Percentiles rank a stretch among this genome's conserved stretches.
Evolutionary conservation across 1,139 yeast species (phyloP).

Genomic region (Taphrina wiesneri): DNA sequence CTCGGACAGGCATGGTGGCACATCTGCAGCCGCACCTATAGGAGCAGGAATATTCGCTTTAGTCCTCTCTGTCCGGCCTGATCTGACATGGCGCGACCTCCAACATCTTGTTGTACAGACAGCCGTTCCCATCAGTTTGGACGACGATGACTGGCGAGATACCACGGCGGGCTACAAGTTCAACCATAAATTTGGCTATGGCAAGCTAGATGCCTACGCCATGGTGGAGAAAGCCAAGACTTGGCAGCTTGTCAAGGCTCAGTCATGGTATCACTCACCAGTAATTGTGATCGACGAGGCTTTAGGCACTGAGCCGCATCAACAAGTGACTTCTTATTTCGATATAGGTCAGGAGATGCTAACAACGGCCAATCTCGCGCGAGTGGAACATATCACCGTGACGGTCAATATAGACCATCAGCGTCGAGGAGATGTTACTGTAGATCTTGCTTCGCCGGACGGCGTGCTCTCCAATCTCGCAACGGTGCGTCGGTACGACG

Average conservation of each 20-base stretch:
- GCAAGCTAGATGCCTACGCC: conserved; percentile 79
- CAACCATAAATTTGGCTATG: conserved; percentile 89
- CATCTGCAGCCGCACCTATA: conserved; percentile 98
- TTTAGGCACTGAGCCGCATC: conserved; percentile 39
- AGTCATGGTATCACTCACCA: conserved; percentile 72
- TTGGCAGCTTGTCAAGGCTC: conserved; percentile 90
- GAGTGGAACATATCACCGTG: conserved; percentile 83
- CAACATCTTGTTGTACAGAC: conserved; percentile 79
- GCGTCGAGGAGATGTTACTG: conserved; percentile 68
- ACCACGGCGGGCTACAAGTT: conserved; percentile 61
- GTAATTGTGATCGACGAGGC: conserved; percentile 46
- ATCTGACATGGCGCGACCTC: conserved; percentile 92
- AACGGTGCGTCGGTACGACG: conserved; percentile 64
- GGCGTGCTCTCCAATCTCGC: conserved; percentile 78
- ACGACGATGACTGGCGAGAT: conserved; percentile 61
- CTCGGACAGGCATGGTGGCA: conserved; percentile 82
- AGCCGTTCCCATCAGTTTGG: conserved; percentile 66
- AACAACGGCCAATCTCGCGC: conserved; percentile 60
- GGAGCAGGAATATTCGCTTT: conserved; percentile 93
- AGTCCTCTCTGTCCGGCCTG: conserved; percentile 73
- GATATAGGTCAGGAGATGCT: conserved; percentile 56
- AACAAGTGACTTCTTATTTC: conserved; percentile 50
- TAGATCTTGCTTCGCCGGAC: conserved; percentile 68
- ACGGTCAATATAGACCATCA: conserved; percentile 68
- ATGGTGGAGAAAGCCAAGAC: conserved; percentile 70